phyloP scores from a whole-genome alignment of 768 basidiomycete genomes.

The Cubamyces sp. region DNA sequence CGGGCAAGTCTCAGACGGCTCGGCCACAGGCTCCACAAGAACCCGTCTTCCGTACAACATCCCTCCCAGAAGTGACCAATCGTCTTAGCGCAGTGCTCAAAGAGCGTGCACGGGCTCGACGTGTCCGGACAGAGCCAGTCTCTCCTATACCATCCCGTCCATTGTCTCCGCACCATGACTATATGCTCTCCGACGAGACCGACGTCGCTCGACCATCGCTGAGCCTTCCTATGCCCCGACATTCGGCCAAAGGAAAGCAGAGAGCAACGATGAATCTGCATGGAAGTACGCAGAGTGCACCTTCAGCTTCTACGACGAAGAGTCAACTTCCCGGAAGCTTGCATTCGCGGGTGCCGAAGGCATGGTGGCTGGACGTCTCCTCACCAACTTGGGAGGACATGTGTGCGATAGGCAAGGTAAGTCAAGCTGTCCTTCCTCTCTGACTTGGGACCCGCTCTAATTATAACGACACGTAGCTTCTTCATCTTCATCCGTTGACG shows the following conservation, averaged over 20 bases:
- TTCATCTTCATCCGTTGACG: slow-evolving; percentile 90
- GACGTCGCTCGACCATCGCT: neutral
- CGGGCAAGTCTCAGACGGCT: slow-evolving; percentile 1
- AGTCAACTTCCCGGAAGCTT: slow-evolving; percentile 4
- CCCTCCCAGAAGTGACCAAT: slow-evolving; percentile 22
- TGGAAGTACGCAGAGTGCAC: slow-evolving; percentile 48
- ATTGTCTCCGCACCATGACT: slow-evolving; percentile 35
- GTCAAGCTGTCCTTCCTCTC: slow-evolving; percentile 20
- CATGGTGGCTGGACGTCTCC: slow-evolving; percentile 92
- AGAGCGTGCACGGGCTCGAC: slow-evolving; percentile 24
- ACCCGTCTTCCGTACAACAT: slow-evolving; percentile 25
- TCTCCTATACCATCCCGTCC: slow-evolving; percentile 10
- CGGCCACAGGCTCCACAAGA: neutral
- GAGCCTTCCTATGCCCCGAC: neutral
- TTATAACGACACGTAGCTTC: slow-evolving; percentile 48
- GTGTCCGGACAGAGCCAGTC: slow-evolving; percentile 15
- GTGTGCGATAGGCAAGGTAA: slow-evolving; percentile 80
- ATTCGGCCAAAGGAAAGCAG: slow-evolving; percentile 52
- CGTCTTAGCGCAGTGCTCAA: slow-evolving; percentile 25
- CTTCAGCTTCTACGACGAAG: slow-evolving; percentile 4
- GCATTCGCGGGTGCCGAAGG: slow-evolving; percentile 42
- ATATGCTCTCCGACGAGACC: slow-evolving; percentile 39
- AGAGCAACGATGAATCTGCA: slow-evolving; percentile 10
- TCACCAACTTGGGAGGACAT: slow-evolving; percentile 90
- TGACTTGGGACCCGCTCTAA: neutral